These are phyloP conservation scores for Kurtzmaniella fragi DNA, from an alignment of 805 yeast genomes.

Conservation along the genomic window DNA sequence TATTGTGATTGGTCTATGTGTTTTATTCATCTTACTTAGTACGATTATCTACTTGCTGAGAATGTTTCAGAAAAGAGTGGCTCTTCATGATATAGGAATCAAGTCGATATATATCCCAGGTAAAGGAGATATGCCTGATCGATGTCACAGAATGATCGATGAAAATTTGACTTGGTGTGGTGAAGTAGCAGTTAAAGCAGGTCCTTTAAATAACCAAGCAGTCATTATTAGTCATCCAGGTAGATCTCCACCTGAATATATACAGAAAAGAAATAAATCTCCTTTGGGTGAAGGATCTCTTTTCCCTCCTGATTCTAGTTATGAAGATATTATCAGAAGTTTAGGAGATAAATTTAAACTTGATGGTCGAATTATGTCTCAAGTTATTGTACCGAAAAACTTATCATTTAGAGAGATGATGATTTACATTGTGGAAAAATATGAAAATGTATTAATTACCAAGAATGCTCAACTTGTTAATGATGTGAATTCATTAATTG, in stretches of 20 bases:
- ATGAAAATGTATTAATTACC: constrained; percentile 4
- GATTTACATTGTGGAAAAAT: constrained; percentile 23
- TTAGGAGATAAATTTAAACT: constrained; percentile 55
- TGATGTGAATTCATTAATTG: constrained; percentile 22
- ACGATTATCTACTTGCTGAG: constrained; percentile 54
- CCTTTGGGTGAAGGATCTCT: constrained; percentile 8
- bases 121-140: constrained; percentile 43
- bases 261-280: constrained; percentile 24
- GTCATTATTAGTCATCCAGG: constrained; percentile 33
- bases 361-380: constrained; percentile 36
- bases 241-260: constrained; percentile 35
- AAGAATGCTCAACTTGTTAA: constrained; percentile 7
- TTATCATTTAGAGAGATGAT: constrained; percentile 40
- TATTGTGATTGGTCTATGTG: constrained; percentile 71
- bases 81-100: constrained; percentile 74
- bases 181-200: constrained; percentile 28
- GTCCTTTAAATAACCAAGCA: constrained; percentile 25
- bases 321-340: constrained; percentile 56
- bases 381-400: constrained; percentile 31
- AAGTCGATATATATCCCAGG: constrained; percentile 58
- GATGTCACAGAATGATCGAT: constrained; percentile 20
- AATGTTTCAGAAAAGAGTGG: constrained; percentile 49
- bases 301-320: constrained; percentile 24
- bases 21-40: constrained; percentile 48
- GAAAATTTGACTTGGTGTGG: constrained; percentile 22